Conservation (phyloP, 108 stramenopile species). For the Skeletonema marinoi region DNA sequence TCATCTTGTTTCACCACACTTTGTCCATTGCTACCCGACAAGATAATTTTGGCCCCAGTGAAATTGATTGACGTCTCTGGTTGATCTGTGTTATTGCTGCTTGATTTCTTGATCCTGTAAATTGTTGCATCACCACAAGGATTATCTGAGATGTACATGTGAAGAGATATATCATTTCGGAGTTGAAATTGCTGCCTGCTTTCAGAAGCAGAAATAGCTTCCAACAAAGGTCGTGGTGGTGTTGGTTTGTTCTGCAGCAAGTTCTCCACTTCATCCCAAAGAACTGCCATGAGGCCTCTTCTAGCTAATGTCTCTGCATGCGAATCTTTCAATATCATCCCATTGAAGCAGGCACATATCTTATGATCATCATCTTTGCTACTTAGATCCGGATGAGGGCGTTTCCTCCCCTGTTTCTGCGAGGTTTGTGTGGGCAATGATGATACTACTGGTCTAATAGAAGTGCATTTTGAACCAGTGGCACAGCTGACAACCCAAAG, state of each 20-base stretch:
- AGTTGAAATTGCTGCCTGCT: slow-evolving; percentile 45
- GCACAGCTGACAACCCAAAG: slow-evolving; percentile 68
- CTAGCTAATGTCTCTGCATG: slow-evolving; percentile 92
- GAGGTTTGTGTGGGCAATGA: slow-evolving; percentile 24
- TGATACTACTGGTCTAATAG: slow-evolving; percentile 31
- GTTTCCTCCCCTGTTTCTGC: not conserved
- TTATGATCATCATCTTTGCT: not conserved
- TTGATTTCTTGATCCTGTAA: slow-evolving; percentile 53
- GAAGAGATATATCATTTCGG: slow-evolving; percentile 56
- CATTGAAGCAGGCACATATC: slow-evolving; percentile 49
- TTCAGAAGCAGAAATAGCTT: slow-evolving; percentile 1
- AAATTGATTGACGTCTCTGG: slow-evolving; percentile 54
- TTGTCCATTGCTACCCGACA: slow-evolving; percentile 36
- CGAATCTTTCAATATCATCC: slow-evolving; percentile 81
- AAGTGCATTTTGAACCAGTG: slow-evolving; percentile 89
- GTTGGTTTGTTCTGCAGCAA: slow-evolving; percentile 5
- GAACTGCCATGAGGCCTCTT: slow-evolving; percentile 72
- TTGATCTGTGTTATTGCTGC: slow-evolving; percentile 20
- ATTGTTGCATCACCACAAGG: slow-evolving; percentile 95
- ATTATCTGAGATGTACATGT: slow-evolving; percentile 91
- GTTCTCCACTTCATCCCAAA: slow-evolving; percentile 75
- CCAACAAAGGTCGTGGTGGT: slow-evolving; percentile 11
- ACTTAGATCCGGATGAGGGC: not conserved
- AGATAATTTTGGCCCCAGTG: slow-evolving; percentile 90
- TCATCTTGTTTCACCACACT: not conserved